Conservation (phyloP, 768 basidiomycete species). For the Kwoniella dendrophila region DNA sequence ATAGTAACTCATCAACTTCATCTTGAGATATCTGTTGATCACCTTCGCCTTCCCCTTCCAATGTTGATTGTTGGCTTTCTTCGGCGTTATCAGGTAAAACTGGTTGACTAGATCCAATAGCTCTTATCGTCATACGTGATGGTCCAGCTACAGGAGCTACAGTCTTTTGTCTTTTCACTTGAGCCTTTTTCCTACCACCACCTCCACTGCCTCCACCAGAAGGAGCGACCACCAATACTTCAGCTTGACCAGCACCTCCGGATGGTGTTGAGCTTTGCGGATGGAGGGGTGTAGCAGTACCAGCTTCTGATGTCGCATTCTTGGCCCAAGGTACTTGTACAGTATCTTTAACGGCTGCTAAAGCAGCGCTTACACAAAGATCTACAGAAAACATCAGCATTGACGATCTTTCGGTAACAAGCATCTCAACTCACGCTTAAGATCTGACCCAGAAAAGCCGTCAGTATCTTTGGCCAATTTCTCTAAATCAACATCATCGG, state of each 20-base stretch:
- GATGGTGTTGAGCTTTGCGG: constrained; percentile 14
- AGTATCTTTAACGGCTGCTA: constrained; percentile 85
- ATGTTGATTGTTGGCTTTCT: not conserved
- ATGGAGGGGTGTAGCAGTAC: not conserved
- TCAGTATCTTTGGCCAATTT: constrained; percentile 48
- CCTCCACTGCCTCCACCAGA: constrained; percentile 11
- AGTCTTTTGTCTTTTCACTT: constrained; percentile 13
- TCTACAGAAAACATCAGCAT: constrained; percentile 60
- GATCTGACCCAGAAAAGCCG: constrained; percentile 88
- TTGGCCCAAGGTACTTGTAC: constrained; percentile 75
- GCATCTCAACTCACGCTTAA: constrained; percentile 71
- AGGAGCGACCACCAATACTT: constrained; percentile 19
- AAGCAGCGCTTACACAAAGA: constrained; percentile 85
- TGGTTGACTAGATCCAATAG: not conserved
- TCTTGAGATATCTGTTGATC: constrained; percentile 15
- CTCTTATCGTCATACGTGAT: too few species aligned
- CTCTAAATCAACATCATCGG: constrained; percentile 43
- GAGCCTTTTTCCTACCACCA: constrained; percentile 20
- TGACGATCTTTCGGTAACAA: not conserved
- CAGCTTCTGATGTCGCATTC: constrained; percentile 31
- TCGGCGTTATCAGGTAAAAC: not conserved
- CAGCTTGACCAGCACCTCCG: constrained; percentile 8
- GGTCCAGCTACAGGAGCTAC: constrained; percentile 6
- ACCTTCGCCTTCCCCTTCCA: constrained; percentile 12
- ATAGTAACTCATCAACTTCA: constrained; percentile 3